Evolutionary conservation across 208 protist species (phyloP).

Genomic region (Wallacemonas rigidus): DNA sequence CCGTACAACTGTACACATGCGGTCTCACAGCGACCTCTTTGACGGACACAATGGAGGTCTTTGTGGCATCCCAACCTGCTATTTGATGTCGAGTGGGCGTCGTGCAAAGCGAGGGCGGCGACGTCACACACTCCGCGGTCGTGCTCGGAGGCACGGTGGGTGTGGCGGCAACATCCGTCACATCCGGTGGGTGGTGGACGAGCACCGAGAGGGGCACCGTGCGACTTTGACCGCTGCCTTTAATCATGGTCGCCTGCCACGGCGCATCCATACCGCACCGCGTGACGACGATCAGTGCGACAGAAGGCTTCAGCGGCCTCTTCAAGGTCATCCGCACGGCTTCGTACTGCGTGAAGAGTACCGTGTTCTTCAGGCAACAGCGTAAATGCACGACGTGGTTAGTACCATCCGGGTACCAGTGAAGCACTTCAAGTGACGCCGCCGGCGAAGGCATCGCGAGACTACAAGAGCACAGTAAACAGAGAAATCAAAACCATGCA

Average conservation of each 20-base stretch:
- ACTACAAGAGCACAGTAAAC: not conserved
- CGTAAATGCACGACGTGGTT: constrained; percentile 6
- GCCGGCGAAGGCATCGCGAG: not conserved
- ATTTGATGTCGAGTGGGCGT: constrained; percentile 2
- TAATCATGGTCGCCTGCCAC: constrained; percentile 8
- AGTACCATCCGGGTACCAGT: constrained; percentile 13
- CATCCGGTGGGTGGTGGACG: not conserved
- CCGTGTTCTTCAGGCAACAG: not conserved
- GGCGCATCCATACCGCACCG: not conserved
- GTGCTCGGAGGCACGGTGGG: not conserved
- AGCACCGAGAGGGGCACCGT: constrained; percentile 2
- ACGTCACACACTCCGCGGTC: not conserved
- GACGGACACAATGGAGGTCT: constrained; percentile 1
- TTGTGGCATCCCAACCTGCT: not conserved
- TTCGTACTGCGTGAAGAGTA: constrained; percentile 8
- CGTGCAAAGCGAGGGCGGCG: not conserved
- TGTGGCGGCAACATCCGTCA: not conserved
- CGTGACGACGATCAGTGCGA: constrained; percentile 6
- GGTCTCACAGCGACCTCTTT: constrained; percentile 6
- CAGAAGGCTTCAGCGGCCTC: constrained; percentile 7
- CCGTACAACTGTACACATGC: constrained; percentile 17
- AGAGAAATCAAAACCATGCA: not conserved
- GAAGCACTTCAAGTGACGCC: not conserved
- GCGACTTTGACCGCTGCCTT: not conserved
- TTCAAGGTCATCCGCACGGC: constrained; percentile 3